Evolutionary conservation across 768 basidiomycete genomes (phyloP).

Genomic region (Boletellus sp.): DNA sequence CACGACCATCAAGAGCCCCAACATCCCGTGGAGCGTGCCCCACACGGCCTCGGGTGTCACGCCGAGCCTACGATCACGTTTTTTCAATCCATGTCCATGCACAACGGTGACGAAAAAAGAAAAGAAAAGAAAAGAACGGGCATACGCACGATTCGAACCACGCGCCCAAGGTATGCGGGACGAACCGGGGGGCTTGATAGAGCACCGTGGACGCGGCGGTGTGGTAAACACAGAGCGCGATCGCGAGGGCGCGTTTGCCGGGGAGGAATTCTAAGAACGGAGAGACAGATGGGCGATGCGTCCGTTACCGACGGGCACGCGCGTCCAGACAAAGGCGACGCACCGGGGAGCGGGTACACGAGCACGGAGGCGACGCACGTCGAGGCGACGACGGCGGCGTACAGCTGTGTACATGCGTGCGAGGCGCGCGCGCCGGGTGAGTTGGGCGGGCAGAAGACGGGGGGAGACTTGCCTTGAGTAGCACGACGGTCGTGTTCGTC

Average conservation of each 20-base stretch:
- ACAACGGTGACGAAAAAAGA: not conserved
- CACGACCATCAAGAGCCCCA: conserved; percentile 66
- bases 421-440: not conserved
- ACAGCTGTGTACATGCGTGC: conserved; percentile 50
- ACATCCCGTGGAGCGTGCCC: conserved; percentile 67
- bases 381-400: conserved; percentile 57
- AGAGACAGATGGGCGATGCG: too few relatives aligned
- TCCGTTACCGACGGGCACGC: too few relatives aligned
- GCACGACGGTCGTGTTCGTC: conserved; percentile 75
- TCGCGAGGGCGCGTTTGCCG: conserved; percentile 79
- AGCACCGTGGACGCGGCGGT: conserved; percentile 68
- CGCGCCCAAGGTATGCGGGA: conserved; percentile 66
- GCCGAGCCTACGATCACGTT: conserved; percentile 23
- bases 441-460: conserved; percentile 3
- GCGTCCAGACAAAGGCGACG: too few relatives aligned
- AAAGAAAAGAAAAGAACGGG: not conserved
- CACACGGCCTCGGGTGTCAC: conserved; percentile 71
- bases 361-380: conserved; percentile 61
- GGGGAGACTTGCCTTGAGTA: conserved; percentile 56
- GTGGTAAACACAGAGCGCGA: conserved; percentile 75
- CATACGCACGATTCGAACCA: conserved; percentile 55
- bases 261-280: conserved; percentile 64
- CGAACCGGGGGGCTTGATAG: conserved; percentile 73
- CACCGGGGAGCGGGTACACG: conserved; percentile 71
- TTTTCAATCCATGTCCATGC: not conserved